Evolutionary conservation across 768 basidiomycete species (phyloP).

Genomic region (Paxillus ammoniavirescens): DNA sequence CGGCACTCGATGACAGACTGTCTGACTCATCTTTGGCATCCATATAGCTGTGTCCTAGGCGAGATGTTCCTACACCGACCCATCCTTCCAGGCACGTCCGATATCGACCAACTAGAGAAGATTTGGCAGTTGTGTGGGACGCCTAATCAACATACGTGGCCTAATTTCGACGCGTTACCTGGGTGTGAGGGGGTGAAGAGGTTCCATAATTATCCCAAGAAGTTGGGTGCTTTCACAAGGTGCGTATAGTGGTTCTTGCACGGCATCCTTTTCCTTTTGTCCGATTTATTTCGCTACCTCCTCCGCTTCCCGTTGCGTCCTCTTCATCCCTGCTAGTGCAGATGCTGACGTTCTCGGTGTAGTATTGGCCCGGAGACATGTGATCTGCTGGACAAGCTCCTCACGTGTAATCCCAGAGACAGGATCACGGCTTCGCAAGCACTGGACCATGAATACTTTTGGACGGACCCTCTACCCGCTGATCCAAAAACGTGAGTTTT

Average conservation of each 20-base stretch:
- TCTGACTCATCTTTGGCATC: constrained; percentile 1
- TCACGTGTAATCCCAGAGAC: constrained; percentile 80
- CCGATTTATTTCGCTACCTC: no score
- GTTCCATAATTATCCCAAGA: constrained; percentile 53
- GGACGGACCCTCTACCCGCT: constrained; percentile 85
- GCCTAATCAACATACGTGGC: constrained; percentile 81
- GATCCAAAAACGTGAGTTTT: constrained; percentile 71
- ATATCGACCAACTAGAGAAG: constrained; percentile 87
- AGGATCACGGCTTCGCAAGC: constrained; percentile 85
- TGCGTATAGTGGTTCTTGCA: constrained; percentile 30
- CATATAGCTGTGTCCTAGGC: constrained; percentile 82
- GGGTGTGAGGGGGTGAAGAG: constrained; percentile 79
- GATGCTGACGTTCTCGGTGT: constrained; percentile 5
- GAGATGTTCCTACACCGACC: constrained; percentile 92
- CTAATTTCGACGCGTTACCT: constrained; percentile 69
- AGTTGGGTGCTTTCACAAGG: constrained; percentile 62
- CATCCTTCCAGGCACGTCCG: constrained; percentile 83
- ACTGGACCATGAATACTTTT: constrained; percentile 92
- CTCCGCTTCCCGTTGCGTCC: background rate
- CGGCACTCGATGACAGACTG: background rate
- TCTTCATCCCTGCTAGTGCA: background rate
- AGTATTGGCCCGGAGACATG: constrained; percentile 73
- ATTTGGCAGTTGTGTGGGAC: constrained; percentile 91
- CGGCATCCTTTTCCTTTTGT: no score
- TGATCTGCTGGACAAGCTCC: constrained; percentile 79